These are phyloP conservation scores for Eimeria praecox DNA, from an alignment of 169 alveolate genomes.

Conservation along the genomic window DNA sequence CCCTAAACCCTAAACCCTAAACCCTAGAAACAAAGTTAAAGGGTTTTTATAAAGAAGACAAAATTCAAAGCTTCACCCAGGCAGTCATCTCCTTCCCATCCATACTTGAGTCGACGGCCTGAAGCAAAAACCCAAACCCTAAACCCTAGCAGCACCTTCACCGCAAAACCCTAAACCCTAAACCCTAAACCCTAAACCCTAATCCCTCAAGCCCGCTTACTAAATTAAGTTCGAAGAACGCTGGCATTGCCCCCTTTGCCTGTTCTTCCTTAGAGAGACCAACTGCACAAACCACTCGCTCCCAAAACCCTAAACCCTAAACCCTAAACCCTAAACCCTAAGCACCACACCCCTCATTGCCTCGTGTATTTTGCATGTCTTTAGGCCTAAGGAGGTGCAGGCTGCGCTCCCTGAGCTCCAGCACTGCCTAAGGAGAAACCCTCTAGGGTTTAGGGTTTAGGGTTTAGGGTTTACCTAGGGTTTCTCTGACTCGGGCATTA, in stretches of 20 bases:
- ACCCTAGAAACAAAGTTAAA: not conserved
- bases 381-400: too few species aligned
- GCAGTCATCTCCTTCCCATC: conserved; percentile 38
- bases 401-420: not conserved
- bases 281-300: not conserved
- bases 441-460: conserved; percentile 25
- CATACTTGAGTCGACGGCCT: conserved; percentile 38
- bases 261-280: conserved; percentile 17
- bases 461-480: conserved; percentile 18
- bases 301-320: conserved; percentile 37
- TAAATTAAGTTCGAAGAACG: conserved; percentile 35
- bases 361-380: not conserved
- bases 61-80: not conserved
- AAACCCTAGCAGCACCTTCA: not conserved
- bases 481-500: not conserved
- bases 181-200: conserved; percentile 29
- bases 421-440: not conserved
- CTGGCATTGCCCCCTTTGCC: not conserved
- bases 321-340: conserved; percentile 21
- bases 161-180: not conserved
- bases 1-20: not conserved
- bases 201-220: not conserved
- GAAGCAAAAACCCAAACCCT: not conserved
- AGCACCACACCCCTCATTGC: not conserved
- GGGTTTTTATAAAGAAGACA: not conserved